Evolutionary conservation across 306 rosid species (phyloP).

Genomic region (Ceratonia siliqua): DNA sequence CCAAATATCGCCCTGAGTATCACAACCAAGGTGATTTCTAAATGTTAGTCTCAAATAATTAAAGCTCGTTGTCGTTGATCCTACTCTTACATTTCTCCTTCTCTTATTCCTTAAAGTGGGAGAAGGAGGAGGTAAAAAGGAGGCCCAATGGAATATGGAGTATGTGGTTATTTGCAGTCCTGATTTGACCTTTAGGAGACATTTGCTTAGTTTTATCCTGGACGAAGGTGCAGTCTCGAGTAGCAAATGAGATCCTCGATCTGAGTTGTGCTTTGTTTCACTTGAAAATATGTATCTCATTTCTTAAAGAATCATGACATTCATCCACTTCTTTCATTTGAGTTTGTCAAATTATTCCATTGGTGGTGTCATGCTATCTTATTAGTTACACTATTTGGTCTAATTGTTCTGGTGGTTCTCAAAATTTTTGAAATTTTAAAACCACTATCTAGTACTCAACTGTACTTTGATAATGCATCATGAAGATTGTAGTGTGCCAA

Average conservation of each 20-base stretch:
- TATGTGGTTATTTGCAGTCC: not conserved
- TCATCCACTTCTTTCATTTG: not conserved
- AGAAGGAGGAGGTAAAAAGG: not conserved
- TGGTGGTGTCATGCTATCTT: not conserved
- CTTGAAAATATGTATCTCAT: not conserved
- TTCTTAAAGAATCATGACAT: not conserved
- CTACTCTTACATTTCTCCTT: not conserved
- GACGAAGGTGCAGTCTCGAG: not conserved
- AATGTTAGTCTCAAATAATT: conserved; percentile 3
- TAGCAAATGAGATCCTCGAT: not conserved
- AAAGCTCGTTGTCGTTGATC: not conserved
- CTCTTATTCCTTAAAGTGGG: not conserved
- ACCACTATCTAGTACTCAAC: not conserved
- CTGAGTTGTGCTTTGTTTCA: not conserved
- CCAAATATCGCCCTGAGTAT: conserved; percentile 46
- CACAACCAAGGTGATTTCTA: conserved; percentile 47
- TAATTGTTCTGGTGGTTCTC: not conserved
- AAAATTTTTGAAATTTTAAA: not conserved
- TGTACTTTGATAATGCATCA: not conserved
- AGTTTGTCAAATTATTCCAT: not conserved
- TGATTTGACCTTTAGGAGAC: not conserved
- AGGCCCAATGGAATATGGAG: not conserved
- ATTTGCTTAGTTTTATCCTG: not conserved
- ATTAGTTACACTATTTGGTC: not conserved
- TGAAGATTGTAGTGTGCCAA: not conserved